Conservation (phyloP, 441 rosid species). For the Adansonia rubrostipa region DNA sequence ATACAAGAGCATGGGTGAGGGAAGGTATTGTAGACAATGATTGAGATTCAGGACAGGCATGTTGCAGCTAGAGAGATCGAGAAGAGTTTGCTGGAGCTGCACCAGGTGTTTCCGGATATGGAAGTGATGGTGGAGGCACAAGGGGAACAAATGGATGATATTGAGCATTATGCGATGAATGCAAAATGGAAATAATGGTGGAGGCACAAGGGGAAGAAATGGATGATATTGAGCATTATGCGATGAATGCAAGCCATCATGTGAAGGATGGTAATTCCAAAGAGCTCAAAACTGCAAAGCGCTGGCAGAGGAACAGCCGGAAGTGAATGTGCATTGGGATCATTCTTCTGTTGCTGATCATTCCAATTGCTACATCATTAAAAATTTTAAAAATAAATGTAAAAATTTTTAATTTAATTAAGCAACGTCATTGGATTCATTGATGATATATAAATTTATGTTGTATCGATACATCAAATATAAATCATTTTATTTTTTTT, state of each 20-base stretch:
- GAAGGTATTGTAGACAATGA: slow-evolving; percentile 81
- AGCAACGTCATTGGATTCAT: too few relatives aligned
- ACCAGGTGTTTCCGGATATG: slow-evolving; percentile 89
- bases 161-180: slow-evolving; percentile 67
- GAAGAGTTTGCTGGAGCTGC: slow-evolving; percentile 89
- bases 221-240: slow-evolving; percentile 61
- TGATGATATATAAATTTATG: too few relatives aligned
- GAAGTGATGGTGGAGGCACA: slow-evolving; percentile 94
- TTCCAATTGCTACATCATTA: slow-evolving; percentile 46
- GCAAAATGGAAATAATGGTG: slow-evolving; percentile 15
- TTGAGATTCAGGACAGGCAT: slow-evolving; percentile 84
- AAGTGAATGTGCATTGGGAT: slow-evolving; percentile 77
- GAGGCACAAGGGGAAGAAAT: slow-evolving; percentile 88
- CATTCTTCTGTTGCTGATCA: slow-evolving; percentile 58
- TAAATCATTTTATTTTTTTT: too few relatives aligned
- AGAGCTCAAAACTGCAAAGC: slow-evolving; percentile 70
- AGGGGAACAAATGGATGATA: slow-evolving; percentile 94
- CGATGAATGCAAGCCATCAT: slow-evolving; percentile 45
- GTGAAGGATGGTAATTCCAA: slow-evolving; percentile 72
- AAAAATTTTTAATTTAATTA: too few relatives aligned
- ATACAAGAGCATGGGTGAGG: slow-evolving; percentile 93
- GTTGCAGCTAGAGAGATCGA: slow-evolving; percentile 89
- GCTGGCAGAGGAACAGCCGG: slow-evolving; percentile 70
- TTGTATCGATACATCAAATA: too few relatives aligned
- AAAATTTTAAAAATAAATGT: too few relatives aligned